phyloP scores from a whole-genome alignment of 108 stramenopile genomes.

The Pseudonitzschia pungens region DNA sequence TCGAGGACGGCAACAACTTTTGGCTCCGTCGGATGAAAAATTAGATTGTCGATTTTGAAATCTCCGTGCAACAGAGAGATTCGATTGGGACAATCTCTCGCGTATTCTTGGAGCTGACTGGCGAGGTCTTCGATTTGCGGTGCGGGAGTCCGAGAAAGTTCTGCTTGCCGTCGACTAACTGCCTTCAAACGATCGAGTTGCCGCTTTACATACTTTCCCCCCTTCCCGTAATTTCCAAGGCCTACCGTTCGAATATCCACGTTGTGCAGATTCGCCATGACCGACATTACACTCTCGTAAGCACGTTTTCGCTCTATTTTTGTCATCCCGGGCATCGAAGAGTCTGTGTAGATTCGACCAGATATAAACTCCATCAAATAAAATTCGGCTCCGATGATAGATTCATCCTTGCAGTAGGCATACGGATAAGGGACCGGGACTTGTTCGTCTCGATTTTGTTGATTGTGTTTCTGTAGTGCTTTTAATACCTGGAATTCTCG shows the following conservation, averaged over 20 bases:
- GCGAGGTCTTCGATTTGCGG: constrained; percentile 51
- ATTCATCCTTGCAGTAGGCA: constrained; percentile 77
- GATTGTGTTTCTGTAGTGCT: constrained; percentile 70
- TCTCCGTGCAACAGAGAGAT: constrained; percentile 90
- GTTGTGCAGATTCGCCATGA: constrained; percentile 78
- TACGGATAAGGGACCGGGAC: constrained; percentile 88
- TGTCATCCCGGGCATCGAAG: constrained; percentile 69
- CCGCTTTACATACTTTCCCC: constrained; percentile 63
- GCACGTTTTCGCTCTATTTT: constrained; percentile 57
- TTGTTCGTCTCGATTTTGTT: constrained; percentile 14
- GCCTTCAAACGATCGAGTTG: constrained; percentile 74
- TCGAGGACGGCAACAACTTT: constrained; percentile 92
- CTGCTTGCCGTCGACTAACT: constrained; percentile 70
- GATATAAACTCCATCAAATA: constrained; percentile 93
- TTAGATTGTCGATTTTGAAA: constrained; percentile 95
- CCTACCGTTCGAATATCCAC: constrained; percentile 55
- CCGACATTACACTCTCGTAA: constrained; percentile 67
- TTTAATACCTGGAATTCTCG: constrained; percentile 90
- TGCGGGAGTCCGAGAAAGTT: constrained; percentile 27
- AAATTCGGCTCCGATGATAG: constrained; percentile 92
- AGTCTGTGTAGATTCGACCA: constrained; percentile 91
- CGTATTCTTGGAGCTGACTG: constrained; percentile 39
- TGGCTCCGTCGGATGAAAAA: constrained; percentile 89
- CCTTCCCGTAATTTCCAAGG: constrained; percentile 73
- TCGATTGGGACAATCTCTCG: constrained; percentile 52